phyloP scores from a whole-genome alignment of 2,329 filamentous ascomycete genomes.

The Talaromyces albobiverticillius region DNA sequence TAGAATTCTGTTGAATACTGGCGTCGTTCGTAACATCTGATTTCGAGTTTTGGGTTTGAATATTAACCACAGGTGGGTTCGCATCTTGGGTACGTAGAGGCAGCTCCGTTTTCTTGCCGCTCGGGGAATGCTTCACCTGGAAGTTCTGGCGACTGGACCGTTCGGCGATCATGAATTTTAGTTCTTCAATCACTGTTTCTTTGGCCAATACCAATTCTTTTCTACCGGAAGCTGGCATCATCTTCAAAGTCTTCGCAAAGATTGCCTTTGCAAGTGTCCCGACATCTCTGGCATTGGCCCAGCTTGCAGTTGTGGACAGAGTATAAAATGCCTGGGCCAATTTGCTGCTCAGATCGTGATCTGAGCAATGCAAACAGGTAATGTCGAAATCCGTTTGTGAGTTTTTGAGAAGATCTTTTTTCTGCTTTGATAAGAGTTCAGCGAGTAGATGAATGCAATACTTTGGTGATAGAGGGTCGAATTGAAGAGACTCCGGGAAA shows the following conservation, averaged over 20 bases:
- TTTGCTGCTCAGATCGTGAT: conserved; percentile 15
- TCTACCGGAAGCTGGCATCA: conserved; percentile 12
- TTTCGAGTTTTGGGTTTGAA: background rate
- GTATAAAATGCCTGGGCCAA: conserved; percentile 33
- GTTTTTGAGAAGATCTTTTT: conserved; percentile 22
- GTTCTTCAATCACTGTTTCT: conserved; percentile 14
- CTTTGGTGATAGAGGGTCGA: conserved; percentile 44
- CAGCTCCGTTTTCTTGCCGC: background rate
- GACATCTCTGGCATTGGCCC: conserved; percentile 65
- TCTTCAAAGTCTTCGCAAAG: conserved; percentile 34
- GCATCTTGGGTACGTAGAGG: background rate
- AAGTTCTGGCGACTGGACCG: background rate
- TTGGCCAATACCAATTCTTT: conserved; percentile 4
- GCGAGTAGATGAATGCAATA: conserved; percentile 50
- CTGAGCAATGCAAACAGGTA: conserved; percentile 22
- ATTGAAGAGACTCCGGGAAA: conserved; percentile 62
- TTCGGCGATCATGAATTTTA: conserved; percentile 17
- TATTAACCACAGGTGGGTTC: background rate
- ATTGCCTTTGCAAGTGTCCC: conserved; percentile 52
- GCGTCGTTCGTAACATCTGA: too few species aligned
- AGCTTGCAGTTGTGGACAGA: conserved; percentile 48
- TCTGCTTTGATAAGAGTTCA: conserved; percentile 18
- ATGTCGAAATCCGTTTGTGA: conserved; percentile 22
- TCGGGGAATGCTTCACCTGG: background rate
- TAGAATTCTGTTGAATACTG: too few species aligned